phyloP scores from a whole-genome alignment of 441 rosid species.

The Adansonia grandidieri region DNA sequence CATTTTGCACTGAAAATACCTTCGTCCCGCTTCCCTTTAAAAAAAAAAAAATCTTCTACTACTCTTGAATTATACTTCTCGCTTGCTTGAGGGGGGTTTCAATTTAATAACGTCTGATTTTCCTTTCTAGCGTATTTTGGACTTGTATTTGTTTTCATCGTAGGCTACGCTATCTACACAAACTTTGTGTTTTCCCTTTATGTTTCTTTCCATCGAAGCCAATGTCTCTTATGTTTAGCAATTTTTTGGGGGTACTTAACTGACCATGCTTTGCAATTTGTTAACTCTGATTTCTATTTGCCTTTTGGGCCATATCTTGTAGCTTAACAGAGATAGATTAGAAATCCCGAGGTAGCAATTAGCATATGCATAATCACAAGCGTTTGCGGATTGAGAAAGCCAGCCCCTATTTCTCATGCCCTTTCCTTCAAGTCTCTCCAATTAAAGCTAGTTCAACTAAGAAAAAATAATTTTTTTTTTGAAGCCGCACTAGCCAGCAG shows the following conservation, averaged over 20 bases:
- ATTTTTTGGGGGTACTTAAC: too few species aligned
- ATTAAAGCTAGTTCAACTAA: background rate
- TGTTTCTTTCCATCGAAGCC: too few species aligned
- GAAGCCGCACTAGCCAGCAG: background rate
- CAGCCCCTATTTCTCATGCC: background rate
- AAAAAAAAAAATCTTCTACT: background rate
- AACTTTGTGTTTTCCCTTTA: background rate
- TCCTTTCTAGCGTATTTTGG: background rate
- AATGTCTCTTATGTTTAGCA: too few species aligned
- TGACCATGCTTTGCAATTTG: constrained; percentile 1
- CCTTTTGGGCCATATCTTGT: background rate
- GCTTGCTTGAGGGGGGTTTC: constrained; percentile 20
- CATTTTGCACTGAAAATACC: too few species aligned
- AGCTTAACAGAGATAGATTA: background rate
- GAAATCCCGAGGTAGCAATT: background rate
- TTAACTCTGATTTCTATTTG: background rate
- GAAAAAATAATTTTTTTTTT: too few species aligned
- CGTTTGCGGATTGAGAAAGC: background rate
- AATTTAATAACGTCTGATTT: background rate
- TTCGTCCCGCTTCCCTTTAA: too few species aligned
- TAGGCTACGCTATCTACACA: background rate
- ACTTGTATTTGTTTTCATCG: background rate
- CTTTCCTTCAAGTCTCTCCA: background rate
- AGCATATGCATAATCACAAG: background rate
- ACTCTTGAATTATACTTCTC: constrained; percentile 11